Percentiles rank a stretch among this genome's conserved stretches.
phyloP scores from a whole-genome alignment of 1,284 basidiomycete species.

The Moesziomyces parantarcticus region DNA sequence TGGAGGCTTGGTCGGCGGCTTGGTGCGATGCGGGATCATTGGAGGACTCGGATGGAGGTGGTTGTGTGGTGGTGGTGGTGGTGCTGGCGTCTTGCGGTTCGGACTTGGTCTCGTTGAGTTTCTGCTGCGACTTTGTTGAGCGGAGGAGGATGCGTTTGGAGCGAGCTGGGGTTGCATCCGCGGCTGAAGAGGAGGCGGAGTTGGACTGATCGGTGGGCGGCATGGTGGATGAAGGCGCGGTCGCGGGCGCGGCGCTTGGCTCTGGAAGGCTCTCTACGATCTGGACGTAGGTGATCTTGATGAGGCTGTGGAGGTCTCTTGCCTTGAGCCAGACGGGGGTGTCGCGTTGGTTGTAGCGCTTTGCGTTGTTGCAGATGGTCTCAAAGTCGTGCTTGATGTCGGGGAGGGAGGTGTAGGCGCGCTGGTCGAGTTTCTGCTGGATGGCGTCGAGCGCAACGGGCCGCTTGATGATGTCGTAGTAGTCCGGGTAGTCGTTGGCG shows the following conservation, averaged over 20 bases:
- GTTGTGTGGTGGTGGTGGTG: conserved; percentile 2
- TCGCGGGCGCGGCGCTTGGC: conserved; percentile 8
- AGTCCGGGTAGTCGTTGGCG: conserved; percentile 85
- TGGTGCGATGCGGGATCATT: not conserved
- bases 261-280: conserved; percentile 47
- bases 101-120: conserved; percentile 29
- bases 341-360: conserved; percentile 85
- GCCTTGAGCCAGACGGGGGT: conserved; percentile 88
- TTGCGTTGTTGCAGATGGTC: conserved; percentile 88
- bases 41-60: not conserved
- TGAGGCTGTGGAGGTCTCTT: conserved; percentile 71
- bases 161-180: conserved; percentile 16
- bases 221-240: conserved; percentile 7
- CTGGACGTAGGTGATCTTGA: conserved; percentile 58
- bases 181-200: not conserved
- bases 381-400: conserved; percentile 84
- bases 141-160: conserved; percentile 43
- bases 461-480: conserved; percentile 84
- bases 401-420: conserved; percentile 76
- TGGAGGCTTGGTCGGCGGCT: conserved; percentile 3
- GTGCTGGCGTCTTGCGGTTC: conserved; percentile 12
- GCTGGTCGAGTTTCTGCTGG: conserved; percentile 75
- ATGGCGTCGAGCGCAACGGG: conserved; percentile 89
- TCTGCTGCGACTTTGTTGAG: conserved; percentile 30
- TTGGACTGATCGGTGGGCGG: not conserved